Base-by-base conservation (phyloP, 1,284 basidiomycete genomes). In the Coniophora puteana region DNA sequence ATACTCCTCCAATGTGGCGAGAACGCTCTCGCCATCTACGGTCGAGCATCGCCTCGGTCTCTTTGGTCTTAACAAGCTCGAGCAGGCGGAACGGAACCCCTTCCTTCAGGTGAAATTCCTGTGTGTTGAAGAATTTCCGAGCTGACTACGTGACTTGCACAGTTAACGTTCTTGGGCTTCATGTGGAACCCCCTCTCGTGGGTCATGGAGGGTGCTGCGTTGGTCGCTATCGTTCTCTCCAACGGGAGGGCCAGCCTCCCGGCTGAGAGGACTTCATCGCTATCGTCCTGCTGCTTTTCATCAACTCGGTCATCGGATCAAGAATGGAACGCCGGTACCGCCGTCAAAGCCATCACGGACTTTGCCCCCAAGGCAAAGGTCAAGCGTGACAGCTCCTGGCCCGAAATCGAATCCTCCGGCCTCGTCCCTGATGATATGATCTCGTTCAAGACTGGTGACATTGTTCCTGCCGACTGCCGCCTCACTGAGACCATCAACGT, bases 131-230 rank as follows among this genome's bases (percentile, higher is more conserved):
- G 12, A 45, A 36, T 36, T 23, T 24, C 13, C 12, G 5, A 40
- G 5, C 40, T 32, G 27, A 17, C 38, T 41, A 12, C 40, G 24
- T 33, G 7, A 57, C 52, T 42, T 41, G 57, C 48, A 51, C 66
- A 96, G n/a, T n/a, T n/a, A n/a, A n/a, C 93, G 87, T 96, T 96
- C 73, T 72, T 96, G 58, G 84, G 83, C 62, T 97, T 96, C 78
- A 95, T 95, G 92, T 95, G 93, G 93, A 96, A 96, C 72, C 93
- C 93, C 39, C 78, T 97, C 18, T 96, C 93, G 29, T 98, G 94
- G 93, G 95, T 98, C 70, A 99, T 98, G 94, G 94, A 99, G 69
- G 93, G 89, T 54, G 94, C 94, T 42, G 93, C 94, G 37, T 74
- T 97, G 38, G 94, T 98, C 63, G 93, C 94, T 46, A 97, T 97